Conservation (phyloP, 1,139 yeast genomes). For the Zhuliangozyma parablackwelliae region DNA sequence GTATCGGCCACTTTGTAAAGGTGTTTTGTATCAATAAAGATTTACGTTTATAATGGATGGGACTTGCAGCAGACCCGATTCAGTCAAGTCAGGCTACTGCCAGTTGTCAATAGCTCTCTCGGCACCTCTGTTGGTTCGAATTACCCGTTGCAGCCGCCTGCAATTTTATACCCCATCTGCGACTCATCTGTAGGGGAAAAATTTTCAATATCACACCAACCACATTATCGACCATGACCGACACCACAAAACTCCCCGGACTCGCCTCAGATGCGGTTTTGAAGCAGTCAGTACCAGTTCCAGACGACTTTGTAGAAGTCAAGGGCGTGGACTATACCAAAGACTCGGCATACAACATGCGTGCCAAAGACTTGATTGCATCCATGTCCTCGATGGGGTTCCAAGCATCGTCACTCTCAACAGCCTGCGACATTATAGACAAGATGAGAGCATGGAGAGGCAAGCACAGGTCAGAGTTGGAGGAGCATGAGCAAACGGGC, state of each 20-base stretch:
- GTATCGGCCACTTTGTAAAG: no score
- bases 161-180: no score
- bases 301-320: constrained; percentile 71
- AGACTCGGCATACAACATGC: constrained; percentile 63
- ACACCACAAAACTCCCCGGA: constrained; percentile 41
- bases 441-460: constrained; percentile 95
- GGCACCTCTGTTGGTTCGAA: no score
- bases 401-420: constrained; percentile 82
- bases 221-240: constrained; percentile 3
- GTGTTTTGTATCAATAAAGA: no score
- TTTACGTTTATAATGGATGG: no score
- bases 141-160: no score
- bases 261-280: constrained; percentile 85
- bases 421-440: constrained; percentile 87
- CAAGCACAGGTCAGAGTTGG: constrained; percentile 56
- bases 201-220: no score
- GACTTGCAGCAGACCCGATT: no score
- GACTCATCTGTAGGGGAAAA: no score
- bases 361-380: constrained; percentile 69
- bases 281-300: constrained; percentile 81
- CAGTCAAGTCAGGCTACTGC: no score
- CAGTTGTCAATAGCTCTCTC: no score
- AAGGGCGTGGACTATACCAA: constrained; percentile 85
- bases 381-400: constrained; percentile 97
- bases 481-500: constrained; percentile 68